These are phyloP conservation scores for Peltaster fructicola DNA, from an alignment of 2,329 filamentous ascomycete species.

Conservation along the genomic window DNA sequence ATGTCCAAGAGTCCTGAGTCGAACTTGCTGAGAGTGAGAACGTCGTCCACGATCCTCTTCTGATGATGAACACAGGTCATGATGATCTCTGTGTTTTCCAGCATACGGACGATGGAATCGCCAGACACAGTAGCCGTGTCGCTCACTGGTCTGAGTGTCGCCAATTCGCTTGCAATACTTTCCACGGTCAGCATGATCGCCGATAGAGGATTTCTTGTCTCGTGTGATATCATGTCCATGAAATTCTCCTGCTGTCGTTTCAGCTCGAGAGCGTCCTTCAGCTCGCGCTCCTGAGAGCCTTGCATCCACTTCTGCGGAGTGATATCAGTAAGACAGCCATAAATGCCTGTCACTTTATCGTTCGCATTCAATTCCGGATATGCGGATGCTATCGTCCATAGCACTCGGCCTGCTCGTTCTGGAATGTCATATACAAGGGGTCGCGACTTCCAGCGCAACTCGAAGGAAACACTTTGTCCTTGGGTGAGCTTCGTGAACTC, in stretches of 20 bases:
- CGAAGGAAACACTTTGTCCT: slow-evolving; percentile 13
- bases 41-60: slow-evolving; percentile 31
- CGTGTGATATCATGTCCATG: slow-evolving; percentile 26
- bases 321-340: slow-evolving; percentile 13
- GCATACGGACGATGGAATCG: too few species aligned
- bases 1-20: slow-evolving; percentile 25
- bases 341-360: too few species aligned
- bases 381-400: too few species aligned
- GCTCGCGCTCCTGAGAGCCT: too few species aligned
- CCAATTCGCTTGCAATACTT: too few species aligned
- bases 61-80: slow-evolving; percentile 29
- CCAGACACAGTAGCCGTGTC: too few species aligned
- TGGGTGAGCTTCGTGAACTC: slow-evolving; percentile 6
- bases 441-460: too few species aligned
- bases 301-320: slow-evolving; percentile 10
- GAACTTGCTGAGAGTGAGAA: slow-evolving; percentile 28
- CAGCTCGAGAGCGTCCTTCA: slow-evolving; percentile 20
- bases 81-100: slow-evolving; percentile 20
- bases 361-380: too few species aligned
- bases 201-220: slow-evolving; percentile 15
- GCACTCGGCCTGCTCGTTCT: too few species aligned
- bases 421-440: too few species aligned
- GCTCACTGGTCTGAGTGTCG: too few species aligned
- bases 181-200: slow-evolving; percentile 26
- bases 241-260: slow-evolving; percentile 21